These are phyloP conservation scores for Effrenium voratum DNA, from an alignment of 73 alveolate genomes.

Conservation along the genomic window DNA sequence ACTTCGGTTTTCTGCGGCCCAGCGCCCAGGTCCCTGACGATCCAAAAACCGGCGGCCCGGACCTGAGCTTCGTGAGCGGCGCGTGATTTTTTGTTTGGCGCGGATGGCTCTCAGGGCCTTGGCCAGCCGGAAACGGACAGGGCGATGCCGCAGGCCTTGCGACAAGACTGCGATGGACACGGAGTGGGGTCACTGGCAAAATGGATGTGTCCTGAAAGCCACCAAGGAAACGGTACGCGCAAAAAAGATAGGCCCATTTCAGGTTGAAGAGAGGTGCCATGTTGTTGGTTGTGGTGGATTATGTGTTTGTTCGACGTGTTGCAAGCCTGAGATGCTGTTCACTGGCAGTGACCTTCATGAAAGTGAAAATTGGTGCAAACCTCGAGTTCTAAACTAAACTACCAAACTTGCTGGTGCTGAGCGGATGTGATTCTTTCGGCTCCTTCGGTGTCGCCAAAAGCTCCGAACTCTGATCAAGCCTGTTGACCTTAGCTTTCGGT, in stretches of 20 bases:
- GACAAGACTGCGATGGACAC: background rate
- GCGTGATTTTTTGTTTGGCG: background rate
- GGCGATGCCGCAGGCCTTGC: slow-evolving; percentile 46
- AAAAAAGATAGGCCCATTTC: background rate
- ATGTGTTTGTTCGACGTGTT: background rate
- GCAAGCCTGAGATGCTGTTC: too few species aligned
- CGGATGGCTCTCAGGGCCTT: background rate
- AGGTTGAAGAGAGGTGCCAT: background rate
- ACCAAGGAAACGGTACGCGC: background rate
- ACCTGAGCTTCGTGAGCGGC: background rate
- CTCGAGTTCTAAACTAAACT: too few species aligned
- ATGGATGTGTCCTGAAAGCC: too few species aligned
- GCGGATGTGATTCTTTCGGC: too few species aligned
- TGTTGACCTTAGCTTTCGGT: too few species aligned
- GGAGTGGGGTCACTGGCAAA: too few species aligned
- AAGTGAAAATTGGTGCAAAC: too few species aligned
- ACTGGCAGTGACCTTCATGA: too few species aligned
- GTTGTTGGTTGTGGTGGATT: background rate
- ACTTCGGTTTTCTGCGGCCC: background rate
- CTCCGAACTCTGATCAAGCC: too few species aligned
- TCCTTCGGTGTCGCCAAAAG: too few species aligned
- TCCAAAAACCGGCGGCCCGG: background rate
- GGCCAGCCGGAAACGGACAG: slow-evolving; percentile 43
- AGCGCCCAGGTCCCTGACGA: background rate
- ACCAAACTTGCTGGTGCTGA: too few species aligned